These are phyloP conservation scores for Raffaelea arxii DNA, from an alignment of 2,329 filamentous ascomycete species.

Conservation along the genomic window DNA sequence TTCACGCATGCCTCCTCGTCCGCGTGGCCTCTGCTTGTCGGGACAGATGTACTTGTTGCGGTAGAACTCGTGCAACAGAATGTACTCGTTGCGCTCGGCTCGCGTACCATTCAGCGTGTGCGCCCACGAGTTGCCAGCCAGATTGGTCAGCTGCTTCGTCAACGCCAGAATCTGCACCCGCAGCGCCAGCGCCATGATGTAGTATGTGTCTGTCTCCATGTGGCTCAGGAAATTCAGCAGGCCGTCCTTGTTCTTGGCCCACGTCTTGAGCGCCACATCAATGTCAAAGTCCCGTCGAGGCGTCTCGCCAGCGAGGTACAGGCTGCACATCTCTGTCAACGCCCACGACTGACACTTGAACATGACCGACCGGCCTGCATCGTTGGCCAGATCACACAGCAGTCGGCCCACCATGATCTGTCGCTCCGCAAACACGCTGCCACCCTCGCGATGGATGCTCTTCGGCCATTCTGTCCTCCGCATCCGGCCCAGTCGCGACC, in stretches of 20 bases:
- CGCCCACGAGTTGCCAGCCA: slow-evolving; percentile 97
- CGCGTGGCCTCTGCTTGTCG: slow-evolving; percentile 79
- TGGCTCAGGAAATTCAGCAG: slow-evolving; percentile 90
- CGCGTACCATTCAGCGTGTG: slow-evolving; percentile 90
- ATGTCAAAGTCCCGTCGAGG: slow-evolving; percentile 78
- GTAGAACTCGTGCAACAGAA: slow-evolving; percentile 93
- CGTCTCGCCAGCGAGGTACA: slow-evolving; percentile 63
- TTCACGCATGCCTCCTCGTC: slow-evolving; percentile 62
- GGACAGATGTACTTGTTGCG: slow-evolving; percentile 97
- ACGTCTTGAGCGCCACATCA: slow-evolving; percentile 75
- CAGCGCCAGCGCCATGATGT: slow-evolving; percentile 82
- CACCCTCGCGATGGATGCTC: slow-evolving; percentile 74
- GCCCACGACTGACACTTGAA: slow-evolving; percentile 97
- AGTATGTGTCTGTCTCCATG: slow-evolving; percentile 92
- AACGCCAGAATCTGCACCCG: slow-evolving; percentile 86
- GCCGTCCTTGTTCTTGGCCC: slow-evolving; percentile 74
- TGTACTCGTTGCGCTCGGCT: slow-evolving; percentile 97
- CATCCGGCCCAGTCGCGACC: slow-evolving; percentile 86
- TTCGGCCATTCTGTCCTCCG: slow-evolving; percentile 79
- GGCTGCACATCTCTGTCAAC: slow-evolving; percentile 90
- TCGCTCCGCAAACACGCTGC: slow-evolving; percentile 87
- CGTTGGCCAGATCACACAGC: slow-evolving; percentile 89
- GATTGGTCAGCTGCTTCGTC: slow-evolving; percentile 89
- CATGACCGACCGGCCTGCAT: slow-evolving; percentile 96
- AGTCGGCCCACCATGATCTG: slow-evolving; percentile 82